phyloP scores from a whole-genome alignment of 2,329 filamentous ascomycete genomes.

The Colletotrichum sp. region DNA sequence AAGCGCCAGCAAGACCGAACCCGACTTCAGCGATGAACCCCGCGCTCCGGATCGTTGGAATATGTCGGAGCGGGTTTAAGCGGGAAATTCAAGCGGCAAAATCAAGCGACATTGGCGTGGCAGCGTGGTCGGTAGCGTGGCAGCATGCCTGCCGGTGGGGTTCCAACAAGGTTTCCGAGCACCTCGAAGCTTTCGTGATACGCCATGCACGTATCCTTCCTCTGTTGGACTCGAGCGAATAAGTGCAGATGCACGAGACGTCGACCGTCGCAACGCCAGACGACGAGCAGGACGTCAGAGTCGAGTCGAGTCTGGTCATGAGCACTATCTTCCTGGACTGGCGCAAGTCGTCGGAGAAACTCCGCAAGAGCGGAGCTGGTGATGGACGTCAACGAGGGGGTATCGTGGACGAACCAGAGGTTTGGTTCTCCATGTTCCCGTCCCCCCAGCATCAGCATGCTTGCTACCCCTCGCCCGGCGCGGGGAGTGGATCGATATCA shows the following conservation, averaged over 20 bases:
- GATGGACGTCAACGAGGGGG: neutral
- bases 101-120: neutral
- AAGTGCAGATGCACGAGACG: neutral
- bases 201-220: neutral
- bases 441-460: neutral
- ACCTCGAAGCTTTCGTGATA: neutral
- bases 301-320: neutral
- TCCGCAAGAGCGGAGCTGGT: slow-evolving; percentile 12
- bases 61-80: neutral
- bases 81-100: neutral
- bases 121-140: neutral
- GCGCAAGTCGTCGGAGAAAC: slow-evolving; percentile 11
- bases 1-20: neutral
- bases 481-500: neutral
- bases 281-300: neutral
- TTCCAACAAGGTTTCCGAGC: neutral
- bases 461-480: neutral
- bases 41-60: neutral
- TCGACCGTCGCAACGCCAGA: neutral
- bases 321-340: neutral
- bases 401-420: neutral
- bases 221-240: neutral
- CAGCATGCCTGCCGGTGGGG: neutral
- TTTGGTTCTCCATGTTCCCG: neutral
- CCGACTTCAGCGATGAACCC: neutral